Percentiles rank a stretch among this genome's conserved stretches.
Evolutionary conservation across 768 basidiomycete genomes (phyloP).

Genomic region (Auricularia sp.): DNA sequence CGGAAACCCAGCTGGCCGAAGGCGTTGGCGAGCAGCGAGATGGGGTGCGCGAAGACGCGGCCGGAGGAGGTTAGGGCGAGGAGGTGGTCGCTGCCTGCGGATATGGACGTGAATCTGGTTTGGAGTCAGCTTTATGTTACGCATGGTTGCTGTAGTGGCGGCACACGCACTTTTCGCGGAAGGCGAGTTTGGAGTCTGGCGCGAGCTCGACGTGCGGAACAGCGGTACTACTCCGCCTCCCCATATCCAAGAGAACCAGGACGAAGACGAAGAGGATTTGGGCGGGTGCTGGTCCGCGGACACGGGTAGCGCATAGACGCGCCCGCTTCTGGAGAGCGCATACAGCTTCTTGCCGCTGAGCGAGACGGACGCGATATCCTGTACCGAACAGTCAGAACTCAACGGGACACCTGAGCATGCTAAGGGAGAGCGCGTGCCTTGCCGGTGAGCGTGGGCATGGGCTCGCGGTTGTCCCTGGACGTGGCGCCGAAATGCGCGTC

Average conservation of each 20-base stretch:
- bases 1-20: conserved; percentile 79
- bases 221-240: background rate
- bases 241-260: conserved; percentile 21
- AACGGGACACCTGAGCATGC: background rate
- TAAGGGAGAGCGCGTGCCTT: conserved; percentile 36
- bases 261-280: conserved; percentile 19
- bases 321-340: conserved; percentile 70
- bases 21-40: conserved; percentile 63
- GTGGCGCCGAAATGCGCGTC: conserved; percentile 41
- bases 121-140: background rate
- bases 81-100: conserved; percentile 52
- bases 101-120: conserved; percentile 58
- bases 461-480: conserved; percentile 20
- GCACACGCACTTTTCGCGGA: conserved; percentile 53
- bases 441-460: conserved; percentile 48
- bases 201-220: conserved; percentile 38
- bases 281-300: conserved; percentile 39
- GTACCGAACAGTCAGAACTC: background rate
- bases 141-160: background rate
- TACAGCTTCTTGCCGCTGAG: conserved; percentile 38
- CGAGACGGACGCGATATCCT: conserved; percentile 59
- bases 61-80: conserved; percentile 39
- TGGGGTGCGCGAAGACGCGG: conserved; percentile 68
- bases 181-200: conserved; percentile 41
- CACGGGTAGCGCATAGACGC: conserved; percentile 53